Conservation (phyloP, 441 rosid genomes). For the Adansonia rubrostipa region DNA sequence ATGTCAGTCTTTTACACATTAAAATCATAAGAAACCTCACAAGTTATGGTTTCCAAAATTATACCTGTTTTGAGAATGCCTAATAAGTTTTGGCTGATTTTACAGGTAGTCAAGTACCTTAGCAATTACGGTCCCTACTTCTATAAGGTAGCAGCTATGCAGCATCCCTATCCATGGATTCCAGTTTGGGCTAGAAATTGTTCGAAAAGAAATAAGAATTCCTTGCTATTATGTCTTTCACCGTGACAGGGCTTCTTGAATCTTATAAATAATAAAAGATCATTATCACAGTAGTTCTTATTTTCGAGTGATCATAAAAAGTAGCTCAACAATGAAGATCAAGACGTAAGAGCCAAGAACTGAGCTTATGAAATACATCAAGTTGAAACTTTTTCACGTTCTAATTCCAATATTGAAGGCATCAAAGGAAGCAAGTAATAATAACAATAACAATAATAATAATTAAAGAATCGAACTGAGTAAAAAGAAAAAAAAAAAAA, state of each 20-base stretch:
- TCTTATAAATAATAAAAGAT: too few relatives aligned
- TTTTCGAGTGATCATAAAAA: not conserved
- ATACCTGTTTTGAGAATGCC: not conserved
- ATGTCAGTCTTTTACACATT: not conserved
- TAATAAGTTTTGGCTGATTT: not conserved
- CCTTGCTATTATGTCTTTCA: too few relatives aligned
- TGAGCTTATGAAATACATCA: conserved; percentile 7
- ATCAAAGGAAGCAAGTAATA: not conserved
- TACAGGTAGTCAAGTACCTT: not conserved
- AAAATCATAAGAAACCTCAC: conserved; percentile 13
- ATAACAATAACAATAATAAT: not conserved
- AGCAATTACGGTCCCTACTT: not conserved
- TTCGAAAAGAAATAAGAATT: not conserved
- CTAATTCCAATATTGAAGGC: not conserved
- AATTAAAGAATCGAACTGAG: not conserved
- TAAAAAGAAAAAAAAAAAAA: not conserved
- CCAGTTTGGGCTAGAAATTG: not conserved
- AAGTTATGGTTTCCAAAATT: not conserved
- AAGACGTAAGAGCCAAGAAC: not conserved
- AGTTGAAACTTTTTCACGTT: not conserved
- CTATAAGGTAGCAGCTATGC: conserved; percentile 11
- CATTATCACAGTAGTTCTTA: not conserved
- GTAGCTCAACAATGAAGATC: not conserved
- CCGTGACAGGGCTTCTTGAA: too few relatives aligned
- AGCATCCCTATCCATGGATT: conserved; percentile 2